Evolutionary conservation across 1,284 basidiomycete species (phyloP), one percentile per base, ranked within the genome.

Genomic region (Apiotrichum akiyoshidainum): DNA sequence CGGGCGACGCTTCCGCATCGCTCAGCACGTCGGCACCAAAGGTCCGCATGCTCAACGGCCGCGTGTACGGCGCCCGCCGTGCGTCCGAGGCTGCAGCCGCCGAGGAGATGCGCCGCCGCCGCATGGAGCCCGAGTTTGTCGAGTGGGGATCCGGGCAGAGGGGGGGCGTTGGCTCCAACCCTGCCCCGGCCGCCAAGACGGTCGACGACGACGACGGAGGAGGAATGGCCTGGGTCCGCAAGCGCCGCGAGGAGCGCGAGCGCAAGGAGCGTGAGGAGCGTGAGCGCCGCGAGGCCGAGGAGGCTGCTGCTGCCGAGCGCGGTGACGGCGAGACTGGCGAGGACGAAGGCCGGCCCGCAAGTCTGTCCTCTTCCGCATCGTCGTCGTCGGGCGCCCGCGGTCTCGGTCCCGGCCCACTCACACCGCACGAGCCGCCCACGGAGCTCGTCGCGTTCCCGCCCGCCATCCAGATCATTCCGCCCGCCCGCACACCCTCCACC

Each of bases 141-240:
- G 76, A 78, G 57, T 78, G 76, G 76, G 75, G 76, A 6, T 53
- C 66, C 47, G 61, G 55, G 31, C 52, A 31, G 13, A 31, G 50
- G 21, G 21, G 26, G 33, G 46, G 39, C 19, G 41, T 53, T 19
- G 26, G 50, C 39, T 50, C 31, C 33, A 34, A 21, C 46, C 58
- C 10, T 61, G 63, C 1, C 46, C 34, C 48, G 2, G 6, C 8
- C 19, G 26, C 26, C n/a, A 54, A 52, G 40, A 34, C 40, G 13
- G 64, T 56, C 11, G 75, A 77, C 44, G 68, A 69, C 14, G 74
- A 78, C 50, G 77, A 78, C 57, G 77, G 77, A 13, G 72, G 74
- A 46, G 77, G 77, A 11, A 77, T 78, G 73, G 72, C 70, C 9
- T 78, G 77, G 77, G 72, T 77, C 46, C 73, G 72, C 65, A 61